A percentile compares a stretch with the other conserved stretches of the same genome.
Conservation (phyloP, 768 basidiomycete species). For the Lactifluus subvellereus region DNA sequence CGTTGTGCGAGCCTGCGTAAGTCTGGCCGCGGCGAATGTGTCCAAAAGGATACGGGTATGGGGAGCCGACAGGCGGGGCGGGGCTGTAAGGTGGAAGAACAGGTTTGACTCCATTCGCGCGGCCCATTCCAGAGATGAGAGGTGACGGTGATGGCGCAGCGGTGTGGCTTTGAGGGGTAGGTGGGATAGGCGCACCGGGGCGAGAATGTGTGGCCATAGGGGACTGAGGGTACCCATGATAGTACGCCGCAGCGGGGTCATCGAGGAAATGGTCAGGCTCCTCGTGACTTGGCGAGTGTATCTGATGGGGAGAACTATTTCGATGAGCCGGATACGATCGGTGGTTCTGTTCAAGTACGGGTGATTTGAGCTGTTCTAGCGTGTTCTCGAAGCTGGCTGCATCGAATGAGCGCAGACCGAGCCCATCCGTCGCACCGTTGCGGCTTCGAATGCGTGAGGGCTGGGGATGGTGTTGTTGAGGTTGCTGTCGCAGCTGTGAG, state of each 20-base stretch:
- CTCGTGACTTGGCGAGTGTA: conserved; percentile 37
- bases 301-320: conserved; percentile 27
- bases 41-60: conserved; percentile 72
- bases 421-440: conserved; percentile 22
- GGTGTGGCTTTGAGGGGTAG: conserved; percentile 71
- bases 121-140: conserved; percentile 46
- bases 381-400: conserved; percentile 15
- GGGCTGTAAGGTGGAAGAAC: conserved; percentile 45
- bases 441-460: conserved; percentile 21
- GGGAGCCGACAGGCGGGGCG: conserved; percentile 58
- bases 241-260: conserved; percentile 53
- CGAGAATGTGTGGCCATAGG: conserved; percentile 35
- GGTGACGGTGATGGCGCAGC: conserved; percentile 72
- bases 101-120: conserved; percentile 31
- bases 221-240: conserved; percentile 53
- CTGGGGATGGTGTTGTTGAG: conserved; percentile 7
- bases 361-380: conserved; percentile 19
- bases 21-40: conserved; percentile 54
- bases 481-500: conserved; percentile 3
- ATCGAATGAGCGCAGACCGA: conserved; percentile 22
- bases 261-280: conserved; percentile 56
- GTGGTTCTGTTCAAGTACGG: conserved; percentile 6
- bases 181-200: conserved; percentile 72
- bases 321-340: conserved; percentile 7
- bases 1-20: conserved; percentile 34